phyloP scores from a whole-genome alignment of 106 monocot species.

The Iris macrosiphon region DNA sequence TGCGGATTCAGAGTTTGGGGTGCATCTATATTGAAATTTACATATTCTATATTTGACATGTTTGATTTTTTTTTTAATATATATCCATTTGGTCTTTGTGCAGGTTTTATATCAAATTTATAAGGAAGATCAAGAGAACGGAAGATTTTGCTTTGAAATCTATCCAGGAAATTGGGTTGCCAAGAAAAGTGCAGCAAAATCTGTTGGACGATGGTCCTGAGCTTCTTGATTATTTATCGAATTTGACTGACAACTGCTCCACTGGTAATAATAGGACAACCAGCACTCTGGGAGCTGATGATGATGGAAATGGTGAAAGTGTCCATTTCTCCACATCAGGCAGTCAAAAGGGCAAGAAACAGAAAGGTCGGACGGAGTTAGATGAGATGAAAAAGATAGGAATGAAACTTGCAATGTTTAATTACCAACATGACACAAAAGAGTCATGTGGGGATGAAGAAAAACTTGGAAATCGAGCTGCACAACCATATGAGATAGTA shows the following conservation, averaged over 20 bases:
- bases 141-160: constrained; percentile 8
- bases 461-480: background rate
- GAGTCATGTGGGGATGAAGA: constrained; percentile 2
- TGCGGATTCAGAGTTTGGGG: constrained; percentile 26
- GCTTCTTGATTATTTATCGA: background rate
- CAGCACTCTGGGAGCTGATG: background rate
- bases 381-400: constrained; percentile 15
- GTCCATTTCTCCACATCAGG: background rate
- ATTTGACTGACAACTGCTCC: background rate
- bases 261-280: background rate
- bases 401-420: constrained; percentile 14
- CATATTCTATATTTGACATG: background rate
- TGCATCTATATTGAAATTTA: background rate
- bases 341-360: constrained; percentile 7
- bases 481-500: constrained; percentile 1
- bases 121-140: constrained; percentile 8
- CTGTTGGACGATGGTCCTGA: background rate
- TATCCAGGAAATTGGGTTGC: constrained; percentile 4
- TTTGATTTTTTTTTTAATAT: too few relatives aligned
- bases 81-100: background rate
- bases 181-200: background rate
- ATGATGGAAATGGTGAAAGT: background rate
- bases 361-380: background rate
- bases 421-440: background rate
- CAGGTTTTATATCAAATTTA: constrained; percentile 17